Evolutionary conservation across 768 basidiomycete species (phyloP).

Genomic region (Collybia nuda): DNA sequence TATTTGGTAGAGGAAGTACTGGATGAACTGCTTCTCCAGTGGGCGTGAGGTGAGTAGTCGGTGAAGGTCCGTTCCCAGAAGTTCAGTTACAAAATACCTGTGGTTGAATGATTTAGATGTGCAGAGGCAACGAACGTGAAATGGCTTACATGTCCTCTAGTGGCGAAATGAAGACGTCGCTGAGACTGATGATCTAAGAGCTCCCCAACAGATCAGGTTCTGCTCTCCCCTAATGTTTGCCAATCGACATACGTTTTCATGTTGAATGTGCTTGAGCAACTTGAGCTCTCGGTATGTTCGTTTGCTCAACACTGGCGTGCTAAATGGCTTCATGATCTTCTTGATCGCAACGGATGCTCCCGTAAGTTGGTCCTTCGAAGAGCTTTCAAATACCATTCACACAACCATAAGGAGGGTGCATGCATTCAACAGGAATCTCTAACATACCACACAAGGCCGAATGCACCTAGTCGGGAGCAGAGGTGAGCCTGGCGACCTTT

Average conservation of each 20-base stretch:
- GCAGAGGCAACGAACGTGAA: background rate
- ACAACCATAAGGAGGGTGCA: conserved; percentile 4
- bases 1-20: conserved; percentile 99
- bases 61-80: conserved; percentile 97
- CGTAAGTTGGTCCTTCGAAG: conserved; percentile 93
- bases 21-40: conserved; percentile 99
- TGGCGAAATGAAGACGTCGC: conserved; percentile 99
- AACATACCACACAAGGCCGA: conserved; percentile 94
- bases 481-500: conserved; percentile 15
- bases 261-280: conserved; percentile 96
- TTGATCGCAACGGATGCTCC: conserved; percentile 96
- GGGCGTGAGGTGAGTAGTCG: conserved; percentile 95
- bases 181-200: conserved; percentile 93
- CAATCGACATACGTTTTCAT: conserved; percentile 79
- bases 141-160: conserved; percentile 87
- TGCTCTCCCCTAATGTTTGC: background rate
- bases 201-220: background rate
- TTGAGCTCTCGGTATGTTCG: conserved; percentile 98
- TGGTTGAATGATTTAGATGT: conserved; percentile 1
- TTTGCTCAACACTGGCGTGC: conserved; percentile 96
- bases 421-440: background rate
- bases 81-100: conserved; percentile 98
- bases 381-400: conserved; percentile 44
- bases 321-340: conserved; percentile 99
- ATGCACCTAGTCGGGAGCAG: conserved; percentile 63